Conservation (phyloP, 179 eudicot genomes). For the Camellia oleifera region DNA sequence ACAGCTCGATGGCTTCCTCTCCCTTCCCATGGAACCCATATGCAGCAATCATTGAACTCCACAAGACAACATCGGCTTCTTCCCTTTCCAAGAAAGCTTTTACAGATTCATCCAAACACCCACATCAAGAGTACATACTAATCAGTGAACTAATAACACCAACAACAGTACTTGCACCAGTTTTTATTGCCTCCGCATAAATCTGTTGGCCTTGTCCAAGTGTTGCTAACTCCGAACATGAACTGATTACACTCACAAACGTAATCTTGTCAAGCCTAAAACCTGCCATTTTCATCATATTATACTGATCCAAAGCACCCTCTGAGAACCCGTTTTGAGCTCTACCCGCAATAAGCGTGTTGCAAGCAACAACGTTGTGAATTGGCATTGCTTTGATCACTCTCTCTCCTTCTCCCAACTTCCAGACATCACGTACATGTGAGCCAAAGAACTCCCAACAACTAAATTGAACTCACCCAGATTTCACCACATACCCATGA, state of each 20-base stretch:
- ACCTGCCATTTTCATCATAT: constrained; percentile 59
- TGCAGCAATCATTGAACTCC: constrained; percentile 86
- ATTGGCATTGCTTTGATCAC: constrained; percentile 56
- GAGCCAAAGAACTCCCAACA: constrained; percentile 76
- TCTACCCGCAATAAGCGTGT: constrained; percentile 76
- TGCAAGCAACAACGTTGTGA: constrained; percentile 51
- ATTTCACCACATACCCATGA: constrained; percentile 54
- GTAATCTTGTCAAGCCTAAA: constrained; percentile 72
- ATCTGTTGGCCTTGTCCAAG: no score
- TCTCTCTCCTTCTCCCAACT: constrained; percentile 60
- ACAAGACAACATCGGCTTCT: constrained; percentile 55
- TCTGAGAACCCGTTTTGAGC: constrained; percentile 68
- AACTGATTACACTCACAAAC: constrained; percentile 66
- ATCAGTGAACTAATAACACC: constrained; percentile 63
- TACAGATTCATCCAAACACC: constrained; percentile 69
- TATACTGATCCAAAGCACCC: constrained; percentile 65
- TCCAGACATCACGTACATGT: constrained; percentile 84
- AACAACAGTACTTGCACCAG: constrained; percentile 38
- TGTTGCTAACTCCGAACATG: constrained; percentile 33
- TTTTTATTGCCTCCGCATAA: constrained; percentile 35
- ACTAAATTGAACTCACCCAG: constrained; percentile 53
- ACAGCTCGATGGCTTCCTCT: constrained; percentile 55
- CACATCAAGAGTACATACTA: constrained; percentile 90
- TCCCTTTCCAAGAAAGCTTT: constrained; percentile 50
- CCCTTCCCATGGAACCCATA: constrained; percentile 93